phyloP scores from a whole-genome alignment of 2,329 filamentous ascomycete genomes.

The Helminthosporium solani region DNA sequence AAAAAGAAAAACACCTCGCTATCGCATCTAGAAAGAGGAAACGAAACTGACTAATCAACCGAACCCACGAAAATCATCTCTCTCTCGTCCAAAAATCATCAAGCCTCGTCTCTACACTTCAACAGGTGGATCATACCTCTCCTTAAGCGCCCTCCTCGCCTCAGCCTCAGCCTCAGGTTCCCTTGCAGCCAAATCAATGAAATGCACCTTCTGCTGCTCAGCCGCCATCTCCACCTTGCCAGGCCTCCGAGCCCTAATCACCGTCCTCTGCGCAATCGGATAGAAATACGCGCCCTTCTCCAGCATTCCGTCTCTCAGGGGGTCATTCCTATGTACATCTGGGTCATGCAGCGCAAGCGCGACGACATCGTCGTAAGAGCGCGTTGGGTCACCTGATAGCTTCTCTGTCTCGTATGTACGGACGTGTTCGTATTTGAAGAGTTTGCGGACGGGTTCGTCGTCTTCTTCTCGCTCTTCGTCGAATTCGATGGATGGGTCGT shows the following conservation, averaged over 20 bases:
- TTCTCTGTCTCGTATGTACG: slow-evolving; percentile 62
- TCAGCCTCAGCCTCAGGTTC: slow-evolving; percentile 54
- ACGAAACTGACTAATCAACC: no score
- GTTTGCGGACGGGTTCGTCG: slow-evolving; percentile 45
- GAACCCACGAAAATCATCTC: no score
- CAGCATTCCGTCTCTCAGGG: slow-evolving; percentile 35
- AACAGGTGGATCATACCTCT: slow-evolving; percentile 44
- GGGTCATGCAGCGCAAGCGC: slow-evolving; percentile 61
- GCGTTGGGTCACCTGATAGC: slow-evolving; percentile 53
- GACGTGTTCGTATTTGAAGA: slow-evolving; percentile 57
- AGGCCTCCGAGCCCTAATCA: slow-evolving; percentile 50
- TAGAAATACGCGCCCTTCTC: slow-evolving; percentile 63
- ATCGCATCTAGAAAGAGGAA: no score
- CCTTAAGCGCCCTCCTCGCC: slow-evolving; percentile 48
- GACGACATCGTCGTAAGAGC: slow-evolving; percentile 57
- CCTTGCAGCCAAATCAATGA: slow-evolving; percentile 53
- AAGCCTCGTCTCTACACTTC: neutral
- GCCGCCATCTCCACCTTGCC: slow-evolving; percentile 43
- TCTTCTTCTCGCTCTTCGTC: slow-evolving; percentile 40
- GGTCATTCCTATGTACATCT: slow-evolving; percentile 41
- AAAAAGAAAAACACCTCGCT: no score
- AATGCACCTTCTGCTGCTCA: slow-evolving; percentile 52
- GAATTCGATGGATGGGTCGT: slow-evolving; percentile 44
- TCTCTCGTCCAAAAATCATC: no score
- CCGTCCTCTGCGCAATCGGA: slow-evolving; percentile 58